phyloP scores from a whole-genome alignment of 345 rosid species.

The Geranium rotundifolium region DNA sequence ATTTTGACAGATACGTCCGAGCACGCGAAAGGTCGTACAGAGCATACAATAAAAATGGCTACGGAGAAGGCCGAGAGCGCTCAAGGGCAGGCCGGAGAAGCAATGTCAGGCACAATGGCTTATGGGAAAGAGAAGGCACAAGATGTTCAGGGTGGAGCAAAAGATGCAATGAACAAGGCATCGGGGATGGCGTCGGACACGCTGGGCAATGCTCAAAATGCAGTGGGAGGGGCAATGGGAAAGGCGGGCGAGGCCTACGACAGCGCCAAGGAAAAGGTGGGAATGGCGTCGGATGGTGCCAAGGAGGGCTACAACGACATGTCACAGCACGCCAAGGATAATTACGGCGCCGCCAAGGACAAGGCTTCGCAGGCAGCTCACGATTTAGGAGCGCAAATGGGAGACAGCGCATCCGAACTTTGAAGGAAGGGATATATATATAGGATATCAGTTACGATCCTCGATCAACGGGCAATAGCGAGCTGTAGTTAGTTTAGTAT shows the following conservation, averaged over 20 bases:
- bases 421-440: not conserved
- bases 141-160: slow-evolving; percentile 4
- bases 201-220: slow-evolving; percentile 14
- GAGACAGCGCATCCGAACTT: slow-evolving; percentile 11
- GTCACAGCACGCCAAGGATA: slow-evolving; percentile 25
- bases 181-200: slow-evolving; percentile 7
- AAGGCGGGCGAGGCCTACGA: slow-evolving; percentile 13
- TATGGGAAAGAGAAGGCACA: slow-evolving; percentile 5
- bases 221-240: slow-evolving; percentile 3
- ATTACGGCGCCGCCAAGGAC: slow-evolving; percentile 35
- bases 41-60: slow-evolving; percentile 9
- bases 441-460: too few relatives aligned
- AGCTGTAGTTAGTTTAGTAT: too few relatives aligned
- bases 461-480: too few relatives aligned
- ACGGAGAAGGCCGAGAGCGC: slow-evolving; percentile 3
- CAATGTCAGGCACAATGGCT: not conserved
- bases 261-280: slow-evolving; percentile 21
- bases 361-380: slow-evolving; percentile 32
- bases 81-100: not conserved
- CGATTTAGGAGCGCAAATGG: slow-evolving; percentile 34
- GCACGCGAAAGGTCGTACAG: not conserved
- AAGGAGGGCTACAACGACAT: slow-evolving; percentile 13
- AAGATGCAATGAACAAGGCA: not conserved
- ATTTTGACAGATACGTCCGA: too few relatives aligned
- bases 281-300: slow-evolving; percentile 31